Evolutionary conservation across 129 eudicot species (phyloP), one percentile per base, ranked within the genome.

Genomic region (Oenanthe sinensis): DNA sequence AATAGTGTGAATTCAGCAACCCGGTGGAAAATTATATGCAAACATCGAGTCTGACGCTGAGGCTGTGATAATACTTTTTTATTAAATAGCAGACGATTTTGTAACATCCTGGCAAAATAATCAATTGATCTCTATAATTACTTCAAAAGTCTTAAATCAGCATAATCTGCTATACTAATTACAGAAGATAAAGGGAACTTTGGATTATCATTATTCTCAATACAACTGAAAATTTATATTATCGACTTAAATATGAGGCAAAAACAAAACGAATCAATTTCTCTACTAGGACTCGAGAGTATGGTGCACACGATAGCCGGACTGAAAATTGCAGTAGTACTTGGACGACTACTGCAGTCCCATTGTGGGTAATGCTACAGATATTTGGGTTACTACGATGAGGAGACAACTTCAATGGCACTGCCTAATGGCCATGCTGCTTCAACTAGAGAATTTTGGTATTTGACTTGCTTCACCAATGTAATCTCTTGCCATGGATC

Each of bases 391-490:
- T 8, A 3, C 76, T 43, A 67, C 55, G 16, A 48, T 60, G 93
- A 88, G 60, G 98, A 91, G 6, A 88, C 93, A 1, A 82, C 93
- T 76, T 94, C 98, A 79, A 94, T 91, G 76, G 98, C 98, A 86
- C 98, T 94, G 80, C 98, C 98, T n/a, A 94, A 79, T 6, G 98
- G 98, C 98, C 98, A 94, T 39, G 98, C 98, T n/a, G 98, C 98
- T 87, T 94, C 98, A 74, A 94, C 98, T 54, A 88, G 86, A 69
- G 93, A 88, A 80, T 88, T 88, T 71, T 87, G 90, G 80, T 94
- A 94, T 79, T 88, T 77, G 2, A 94, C 96, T 76, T 87, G 78
- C 77, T 94, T 94, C 87, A 92, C 97, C 85, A 90, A 82, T 70
- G 96, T 92, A 76, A 92, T 88, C 85, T 83, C 70, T 86, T 93